These are phyloP conservation scores for Geoglossum glabrum DNA, from an alignment of 495 filamentous ascomycete species.

Conservation along the genomic window DNA sequence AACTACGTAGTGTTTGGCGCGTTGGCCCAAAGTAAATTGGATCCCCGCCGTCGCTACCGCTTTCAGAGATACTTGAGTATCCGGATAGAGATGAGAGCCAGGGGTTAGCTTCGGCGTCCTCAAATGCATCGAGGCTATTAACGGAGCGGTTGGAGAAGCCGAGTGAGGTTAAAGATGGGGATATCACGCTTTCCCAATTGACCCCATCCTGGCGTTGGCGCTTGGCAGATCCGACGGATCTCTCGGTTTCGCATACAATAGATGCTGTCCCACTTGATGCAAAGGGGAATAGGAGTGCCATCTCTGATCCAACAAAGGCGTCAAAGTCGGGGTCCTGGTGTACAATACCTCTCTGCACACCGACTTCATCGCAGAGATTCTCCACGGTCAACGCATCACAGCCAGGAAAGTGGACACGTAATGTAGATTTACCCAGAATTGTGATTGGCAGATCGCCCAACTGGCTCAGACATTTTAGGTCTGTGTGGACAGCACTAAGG, in stretches of 20 bases:
- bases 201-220: constrained; percentile 19
- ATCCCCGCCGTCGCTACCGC: constrained; percentile 20
- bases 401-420: constrained; percentile 76
- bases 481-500: constrained; percentile 54
- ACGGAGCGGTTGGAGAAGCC: not conserved
- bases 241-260: constrained; percentile 1
- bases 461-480: constrained; percentile 52
- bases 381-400: constrained; percentile 75
- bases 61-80: constrained; percentile 18
- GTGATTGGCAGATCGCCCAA: constrained; percentile 70
- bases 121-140: not conserved
- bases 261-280: constrained; percentile 35
- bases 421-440: constrained; percentile 37
- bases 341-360: constrained; percentile 55
- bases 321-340: constrained; percentile 60
- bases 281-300: constrained; percentile 72
- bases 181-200: constrained; percentile 39
- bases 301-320: constrained; percentile 33
- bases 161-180: constrained; percentile 14
- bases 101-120: constrained; percentile 5
- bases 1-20: constrained; percentile 21
- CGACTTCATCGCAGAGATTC: constrained; percentile 67
- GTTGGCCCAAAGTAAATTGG: constrained; percentile 21
- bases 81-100: constrained; percentile 8
- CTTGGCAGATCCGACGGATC: constrained; percentile 6